phyloP scores from a whole-genome alignment of 2,329 filamentous ascomycete species.

The Phaeosphaeria sp. region DNA sequence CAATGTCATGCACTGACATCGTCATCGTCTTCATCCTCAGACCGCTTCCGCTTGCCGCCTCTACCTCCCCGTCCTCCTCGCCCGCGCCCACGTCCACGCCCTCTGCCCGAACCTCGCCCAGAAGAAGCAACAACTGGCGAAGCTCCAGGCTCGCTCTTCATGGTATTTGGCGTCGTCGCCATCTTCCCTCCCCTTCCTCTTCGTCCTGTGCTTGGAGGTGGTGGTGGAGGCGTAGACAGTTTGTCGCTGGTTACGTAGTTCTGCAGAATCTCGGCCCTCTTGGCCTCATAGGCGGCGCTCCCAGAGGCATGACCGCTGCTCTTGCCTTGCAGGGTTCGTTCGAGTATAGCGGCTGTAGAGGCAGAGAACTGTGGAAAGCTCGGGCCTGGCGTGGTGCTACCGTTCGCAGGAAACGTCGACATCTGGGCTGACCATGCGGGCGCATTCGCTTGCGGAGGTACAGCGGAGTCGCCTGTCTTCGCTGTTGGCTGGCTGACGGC shows the following conservation, averaged over 20 bases:
- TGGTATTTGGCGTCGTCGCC: constrained; percentile 37
- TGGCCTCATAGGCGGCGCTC: constrained; percentile 54
- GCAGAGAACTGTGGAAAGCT: constrained; percentile 45
- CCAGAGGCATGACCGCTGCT: constrained; percentile 41
- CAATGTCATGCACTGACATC: constrained; percentile 35
- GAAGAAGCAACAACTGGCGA: constrained; percentile 28
- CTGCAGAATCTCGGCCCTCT: constrained; percentile 54
- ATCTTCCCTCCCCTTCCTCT: constrained; percentile 44
- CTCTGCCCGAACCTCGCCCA: constrained; percentile 46
- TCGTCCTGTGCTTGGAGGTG: constrained; percentile 35
- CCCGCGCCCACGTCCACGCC: constrained; percentile 44
- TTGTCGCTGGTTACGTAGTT: constrained; percentile 55
- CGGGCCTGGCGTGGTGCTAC: constrained; percentile 15
- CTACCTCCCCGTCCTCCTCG: constrained; percentile 44
- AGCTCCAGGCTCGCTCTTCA: constrained; percentile 40
- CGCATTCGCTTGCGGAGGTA: constrained; percentile 27
- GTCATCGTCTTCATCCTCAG: constrained; percentile 42
- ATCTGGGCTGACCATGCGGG: constrained; percentile 39
- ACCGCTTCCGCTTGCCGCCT: constrained; percentile 49
- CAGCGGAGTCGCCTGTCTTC: constrained; percentile 22
- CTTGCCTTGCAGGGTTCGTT: constrained; percentile 44
- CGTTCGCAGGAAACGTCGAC: constrained; percentile 28
- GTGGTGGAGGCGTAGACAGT: constrained; percentile 47
- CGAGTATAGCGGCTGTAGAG: constrained; percentile 52
- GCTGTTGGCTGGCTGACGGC: constrained; percentile 16